A percentile compares a stretch with the other conserved stretches of the same genome.
Evolutionary conservation across 2,329 filamentous ascomycete species (phyloP).

Genomic region (Aspergillus carbonarius): DNA sequence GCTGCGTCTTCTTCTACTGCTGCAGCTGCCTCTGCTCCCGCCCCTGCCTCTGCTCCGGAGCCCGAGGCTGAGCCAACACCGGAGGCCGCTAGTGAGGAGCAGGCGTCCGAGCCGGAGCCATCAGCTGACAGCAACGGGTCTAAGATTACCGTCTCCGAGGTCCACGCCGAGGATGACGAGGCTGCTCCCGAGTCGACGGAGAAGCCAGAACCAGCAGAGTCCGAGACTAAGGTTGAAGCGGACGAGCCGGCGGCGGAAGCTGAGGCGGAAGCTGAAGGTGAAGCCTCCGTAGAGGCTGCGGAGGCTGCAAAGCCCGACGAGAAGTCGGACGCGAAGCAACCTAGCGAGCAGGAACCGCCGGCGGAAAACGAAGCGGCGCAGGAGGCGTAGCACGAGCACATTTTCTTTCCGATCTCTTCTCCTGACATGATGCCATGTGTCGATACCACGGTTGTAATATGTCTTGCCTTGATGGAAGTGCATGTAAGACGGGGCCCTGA

Average conservation of each 20-base stretch:
- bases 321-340: conserved; percentile 2
- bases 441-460: conserved; percentile 20
- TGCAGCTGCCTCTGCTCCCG: not conserved
- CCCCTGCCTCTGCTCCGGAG: not conserved
- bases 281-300: not conserved
- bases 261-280: not conserved
- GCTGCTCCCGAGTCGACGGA: not conserved
- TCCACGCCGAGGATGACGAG: conserved; percentile 18
- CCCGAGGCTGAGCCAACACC: conserved; percentile 16
- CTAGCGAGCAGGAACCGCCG: conserved; percentile 6
- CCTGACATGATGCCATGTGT: conserved; percentile 13
- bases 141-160: conserved; percentile 21
- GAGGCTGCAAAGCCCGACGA: conserved; percentile 7
- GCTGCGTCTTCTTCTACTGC: not conserved
- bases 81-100: conserved; percentile 10
- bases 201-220: not conserved
- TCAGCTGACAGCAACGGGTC: conserved; percentile 13
- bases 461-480: conserved; percentile 8
- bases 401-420: not conserved
- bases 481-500: conserved; percentile 6
- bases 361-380: conserved; percentile 6
- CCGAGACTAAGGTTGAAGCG: conserved; percentile 9
- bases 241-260: conserved; percentile 2
- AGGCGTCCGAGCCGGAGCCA: conserved; percentile 1
- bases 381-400: conserved; percentile 10